A percentile compares a stretch with the other conserved stretches of the same genome.
Evolutionary conservation across 768 basidiomycete species (phyloP).

Genomic region (Kwoniella heveanensis): DNA sequence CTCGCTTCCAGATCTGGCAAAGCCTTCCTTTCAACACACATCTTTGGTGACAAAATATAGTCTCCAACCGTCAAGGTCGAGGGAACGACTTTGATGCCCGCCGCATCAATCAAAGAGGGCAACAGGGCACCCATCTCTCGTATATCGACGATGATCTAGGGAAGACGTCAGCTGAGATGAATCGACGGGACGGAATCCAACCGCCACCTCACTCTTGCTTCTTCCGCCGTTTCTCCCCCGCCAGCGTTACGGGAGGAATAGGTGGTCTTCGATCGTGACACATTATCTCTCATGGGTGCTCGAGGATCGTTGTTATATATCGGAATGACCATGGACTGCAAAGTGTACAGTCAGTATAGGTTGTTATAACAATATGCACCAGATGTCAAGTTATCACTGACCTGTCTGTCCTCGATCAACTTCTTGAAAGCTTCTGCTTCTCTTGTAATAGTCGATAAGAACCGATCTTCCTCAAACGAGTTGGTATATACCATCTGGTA

Average conservation of each 20-base stretch:
- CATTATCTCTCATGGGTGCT: constrained; percentile 51
- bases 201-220: constrained; percentile 58
- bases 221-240: constrained; percentile 71
- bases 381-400: too few species aligned
- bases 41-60: constrained; percentile 91
- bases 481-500: constrained; percentile 95
- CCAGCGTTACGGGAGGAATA: constrained; percentile 84
- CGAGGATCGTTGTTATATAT: constrained; percentile 60
- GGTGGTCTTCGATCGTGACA: constrained; percentile 53
- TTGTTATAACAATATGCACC: too few species aligned
- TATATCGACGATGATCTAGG: constrained; percentile 91
- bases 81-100: constrained; percentile 77
- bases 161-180: constrained; percentile 14
- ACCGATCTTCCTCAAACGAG: constrained; percentile 94
- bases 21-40: constrained; percentile 95
- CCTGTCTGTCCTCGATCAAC: constrained; percentile 87
- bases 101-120: constrained; percentile 84
- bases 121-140: constrained; percentile 92
- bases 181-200: neutral
- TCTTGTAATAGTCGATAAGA: constrained; percentile 79
- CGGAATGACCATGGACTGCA: constrained; percentile 86
- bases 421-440: constrained; percentile 94
- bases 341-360: neutral
- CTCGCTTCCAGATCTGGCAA: constrained; percentile 87
- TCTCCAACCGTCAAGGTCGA: constrained; percentile 93